Conservation (phyloP, 768 basidiomycete genomes). For the Lactifluus pinguis region DNA sequence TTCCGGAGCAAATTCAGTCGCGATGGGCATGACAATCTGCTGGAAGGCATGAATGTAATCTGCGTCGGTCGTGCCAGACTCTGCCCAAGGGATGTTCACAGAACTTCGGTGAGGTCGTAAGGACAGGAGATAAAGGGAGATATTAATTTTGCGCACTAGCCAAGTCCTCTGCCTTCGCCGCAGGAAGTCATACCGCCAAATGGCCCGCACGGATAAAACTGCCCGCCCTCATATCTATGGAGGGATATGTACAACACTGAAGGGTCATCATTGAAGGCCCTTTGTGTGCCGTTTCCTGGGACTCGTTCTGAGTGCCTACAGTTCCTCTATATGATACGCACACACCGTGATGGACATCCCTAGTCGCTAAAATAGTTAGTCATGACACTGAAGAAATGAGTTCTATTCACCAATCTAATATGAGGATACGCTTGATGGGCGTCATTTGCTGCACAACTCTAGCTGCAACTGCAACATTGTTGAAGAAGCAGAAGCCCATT, state of each 20-base stretch:
- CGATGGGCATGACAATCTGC: conserved; percentile 92
- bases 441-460: conserved; percentile 69
- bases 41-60: conserved; percentile 98
- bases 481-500: conserved; percentile 99
- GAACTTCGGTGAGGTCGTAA: conserved; percentile 41
- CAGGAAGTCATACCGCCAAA: conserved; percentile 83
- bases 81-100: conserved; percentile 95
- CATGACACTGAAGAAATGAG: not conserved
- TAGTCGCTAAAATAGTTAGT: conserved; percentile 25
- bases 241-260: conserved; percentile 88
- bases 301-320: not conserved
- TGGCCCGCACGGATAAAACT: conserved; percentile 87
- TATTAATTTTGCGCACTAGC: conserved; percentile 53
- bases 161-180: conserved; percentile 75
- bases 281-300: conserved; percentile 92
- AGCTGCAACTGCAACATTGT: conserved; percentile 92
- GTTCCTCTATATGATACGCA: not conserved
- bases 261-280: conserved; percentile 90
- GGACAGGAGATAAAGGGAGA: conserved; percentile 1
- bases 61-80: conserved; percentile 80
- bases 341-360: conserved; percentile 94
- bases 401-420: conserved; percentile 81
- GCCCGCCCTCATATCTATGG: conserved; percentile 88
- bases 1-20: conserved; percentile 92
- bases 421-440: conserved; percentile 69